Evolutionary conservation across 2,329 filamentous ascomycete genomes (phyloP).

Genomic region (Monilinia vaccinii-corymbosi): DNA sequence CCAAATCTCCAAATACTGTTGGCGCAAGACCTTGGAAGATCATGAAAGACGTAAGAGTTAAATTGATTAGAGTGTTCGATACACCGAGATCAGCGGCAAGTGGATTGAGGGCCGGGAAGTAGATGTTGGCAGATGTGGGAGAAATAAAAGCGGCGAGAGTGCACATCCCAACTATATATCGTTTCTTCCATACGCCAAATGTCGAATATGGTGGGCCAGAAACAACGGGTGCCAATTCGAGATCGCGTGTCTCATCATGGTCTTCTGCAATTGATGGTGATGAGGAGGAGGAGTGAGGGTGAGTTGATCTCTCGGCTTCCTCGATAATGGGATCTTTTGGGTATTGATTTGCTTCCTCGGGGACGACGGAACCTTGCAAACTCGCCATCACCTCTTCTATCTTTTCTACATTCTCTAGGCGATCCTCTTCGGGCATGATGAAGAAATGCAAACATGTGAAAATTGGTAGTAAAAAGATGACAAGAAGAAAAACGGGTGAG

Average conservation of each 20-base stretch:
- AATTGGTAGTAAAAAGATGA: neutral
- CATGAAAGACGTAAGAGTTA: slow-evolving; percentile 29
- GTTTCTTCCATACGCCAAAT: slow-evolving; percentile 32
- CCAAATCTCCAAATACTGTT: slow-evolving; percentile 47
- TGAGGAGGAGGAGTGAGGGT: slow-evolving; percentile 8
- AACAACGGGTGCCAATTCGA: slow-evolving; percentile 24
- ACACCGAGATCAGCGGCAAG: slow-evolving; percentile 27
- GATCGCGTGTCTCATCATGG: slow-evolving; percentile 20
- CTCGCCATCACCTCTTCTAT: slow-evolving; percentile 15
- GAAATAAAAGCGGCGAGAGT: slow-evolving; percentile 33
- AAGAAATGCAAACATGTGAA: slow-evolving; percentile 13
- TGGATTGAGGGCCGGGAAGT: slow-evolving; percentile 28
- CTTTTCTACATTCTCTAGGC: slow-evolving; percentile 16
- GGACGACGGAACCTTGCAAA: slow-evolving; percentile 12
- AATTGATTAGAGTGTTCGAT: slow-evolving; percentile 27
- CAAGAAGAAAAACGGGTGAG: neutral
- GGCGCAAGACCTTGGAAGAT: slow-evolving; percentile 53
- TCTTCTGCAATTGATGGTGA: slow-evolving; percentile 13
- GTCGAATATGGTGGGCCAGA: slow-evolving; percentile 27
- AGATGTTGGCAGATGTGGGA: slow-evolving; percentile 29
- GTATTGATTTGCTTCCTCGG: slow-evolving; percentile 11
- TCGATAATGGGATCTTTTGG: slow-evolving; percentile 14
- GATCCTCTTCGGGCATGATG: slow-evolving; percentile 19
- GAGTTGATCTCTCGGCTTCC: slow-evolving; percentile 2
- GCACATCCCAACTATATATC: slow-evolving; percentile 46